Evolutionary conservation across 1,284 basidiomycete species (phyloP), one percentile per base, ranked within the genome.

Genomic region (Flammula alnicola): DNA sequence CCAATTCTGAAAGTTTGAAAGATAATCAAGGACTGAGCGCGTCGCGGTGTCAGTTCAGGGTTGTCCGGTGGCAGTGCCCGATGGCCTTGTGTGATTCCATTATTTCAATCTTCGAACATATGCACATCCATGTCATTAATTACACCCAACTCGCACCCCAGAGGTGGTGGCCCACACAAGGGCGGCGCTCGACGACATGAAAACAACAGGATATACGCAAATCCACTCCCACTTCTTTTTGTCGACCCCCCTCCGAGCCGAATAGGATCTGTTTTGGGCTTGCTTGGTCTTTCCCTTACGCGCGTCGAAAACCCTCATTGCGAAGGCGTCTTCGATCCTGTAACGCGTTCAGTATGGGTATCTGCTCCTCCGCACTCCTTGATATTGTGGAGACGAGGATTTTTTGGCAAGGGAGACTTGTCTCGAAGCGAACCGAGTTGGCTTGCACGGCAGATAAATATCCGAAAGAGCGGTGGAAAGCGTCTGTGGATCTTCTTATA

Each of bases 371-470:
- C 69, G 17, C 82, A 92, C 63, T 81, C 83, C 29, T 75, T 76
- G 57, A 70, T 87, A 1, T 77, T 99, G 20, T 99, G 97, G 91
- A 77, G 83, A 36, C 76, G 90, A 50, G 96, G 97, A 0, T 98
- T 98, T 75, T 99, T 98, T 67, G 96, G 97, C 16, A 99, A 99
- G 68, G 97, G 97, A 1, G 89, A 89, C 62, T 73, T 99, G 40
- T 95, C 91, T 29, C 73, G 97, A 46, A 96, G 93, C 67, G 97
- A 99, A 68, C 96, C 96, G 1, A 94, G 86, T 40, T 99, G 96
- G 97, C 74, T 87, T 55, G 81, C 81, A 26, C 77, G 91, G 52
- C 84, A 89, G 58, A 73, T 88, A 31, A 91, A 90, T 63, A 75
- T 83, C n/a, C 68, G 69, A 54, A 78, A 72, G 58, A 75, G 70